These are phyloP conservation scores for Cladobotryum protrusum DNA, from an alignment of 2,329 filamentous ascomycete species.

Conservation along the genomic window DNA sequence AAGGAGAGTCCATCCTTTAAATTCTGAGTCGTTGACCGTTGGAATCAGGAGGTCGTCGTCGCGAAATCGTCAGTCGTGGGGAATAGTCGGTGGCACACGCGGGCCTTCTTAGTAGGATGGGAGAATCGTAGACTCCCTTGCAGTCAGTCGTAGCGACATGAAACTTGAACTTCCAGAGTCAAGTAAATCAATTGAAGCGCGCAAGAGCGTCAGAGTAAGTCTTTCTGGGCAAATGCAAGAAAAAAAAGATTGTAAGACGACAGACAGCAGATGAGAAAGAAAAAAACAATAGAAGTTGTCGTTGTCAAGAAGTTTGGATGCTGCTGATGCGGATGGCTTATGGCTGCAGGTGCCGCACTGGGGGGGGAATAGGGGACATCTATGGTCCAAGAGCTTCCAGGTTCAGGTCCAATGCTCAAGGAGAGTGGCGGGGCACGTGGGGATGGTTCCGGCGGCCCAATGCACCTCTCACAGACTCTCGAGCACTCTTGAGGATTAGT, in stretches of 20 bases:
- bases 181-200: conserved; percentile 4
- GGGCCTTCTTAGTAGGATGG: conserved; percentile 5
- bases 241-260: neutral
- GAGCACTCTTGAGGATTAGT: neutral
- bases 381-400: neutral
- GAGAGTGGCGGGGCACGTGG: conserved; percentile 10
- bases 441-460: conserved; percentile 2
- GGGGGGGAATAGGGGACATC: neutral
- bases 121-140: conserved; percentile 9
- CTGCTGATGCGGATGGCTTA: too few relatives aligned
- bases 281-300: too few relatives aligned
- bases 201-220: neutral
- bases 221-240: too few relatives aligned
- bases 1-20: conserved; percentile 43
- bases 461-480: too few relatives aligned
- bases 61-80: too few relatives aligned
- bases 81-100: neutral
- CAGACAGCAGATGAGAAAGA: too few relatives aligned
- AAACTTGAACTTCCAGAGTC: neutral
- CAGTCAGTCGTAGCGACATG: neutral
- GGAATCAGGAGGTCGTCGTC: neutral
- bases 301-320: too few relatives aligned
- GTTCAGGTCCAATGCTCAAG: too few relatives aligned
- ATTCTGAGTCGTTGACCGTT: too few relatives aligned
- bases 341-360: too few relatives aligned